Conservation (phyloP, 1,139 yeast species). For the Taphrina populina region DNA sequence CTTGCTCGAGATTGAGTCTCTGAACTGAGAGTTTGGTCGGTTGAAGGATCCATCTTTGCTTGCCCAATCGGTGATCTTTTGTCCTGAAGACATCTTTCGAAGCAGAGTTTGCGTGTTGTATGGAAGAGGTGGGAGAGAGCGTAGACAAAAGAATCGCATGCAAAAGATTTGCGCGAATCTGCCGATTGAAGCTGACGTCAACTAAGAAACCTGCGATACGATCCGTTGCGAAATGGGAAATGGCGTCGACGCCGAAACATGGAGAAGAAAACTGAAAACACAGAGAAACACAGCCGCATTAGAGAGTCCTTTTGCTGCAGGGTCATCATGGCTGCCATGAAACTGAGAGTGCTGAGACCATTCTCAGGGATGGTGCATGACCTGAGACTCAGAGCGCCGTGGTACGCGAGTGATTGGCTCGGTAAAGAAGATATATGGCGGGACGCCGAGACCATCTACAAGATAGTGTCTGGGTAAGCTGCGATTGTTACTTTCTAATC, state of each 20-base stretch:
- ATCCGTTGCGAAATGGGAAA: too few species aligned
- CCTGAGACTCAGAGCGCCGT: constrained; percentile 58
- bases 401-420: constrained; percentile 68
- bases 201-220: too few species aligned
- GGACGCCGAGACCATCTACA: constrained; percentile 74
- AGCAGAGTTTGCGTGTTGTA: too few species aligned
- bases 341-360: constrained; percentile 28
- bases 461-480: constrained; percentile 74
- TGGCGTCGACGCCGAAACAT: too few species aligned
- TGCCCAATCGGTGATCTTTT: constrained; percentile 40
- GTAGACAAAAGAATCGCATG: too few species aligned
- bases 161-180: too few species aligned
- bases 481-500: background rate
- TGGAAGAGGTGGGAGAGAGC: too few species aligned
- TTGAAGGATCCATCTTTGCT: constrained; percentile 43
- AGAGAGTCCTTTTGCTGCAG: too few species aligned
- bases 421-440: constrained; percentile 87
- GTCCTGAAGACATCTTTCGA: constrained; percentile 2
- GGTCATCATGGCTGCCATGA: too few species aligned
- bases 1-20: constrained; percentile 56
- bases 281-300: too few species aligned
- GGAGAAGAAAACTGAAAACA: too few species aligned
- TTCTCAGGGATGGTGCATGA: constrained; percentile 57
- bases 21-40: constrained; percentile 49
- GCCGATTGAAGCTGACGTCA: too few species aligned